Conservation (phyloP, 768 basidiomycete genomes). For the Leccinum aurantiacum region DNA sequence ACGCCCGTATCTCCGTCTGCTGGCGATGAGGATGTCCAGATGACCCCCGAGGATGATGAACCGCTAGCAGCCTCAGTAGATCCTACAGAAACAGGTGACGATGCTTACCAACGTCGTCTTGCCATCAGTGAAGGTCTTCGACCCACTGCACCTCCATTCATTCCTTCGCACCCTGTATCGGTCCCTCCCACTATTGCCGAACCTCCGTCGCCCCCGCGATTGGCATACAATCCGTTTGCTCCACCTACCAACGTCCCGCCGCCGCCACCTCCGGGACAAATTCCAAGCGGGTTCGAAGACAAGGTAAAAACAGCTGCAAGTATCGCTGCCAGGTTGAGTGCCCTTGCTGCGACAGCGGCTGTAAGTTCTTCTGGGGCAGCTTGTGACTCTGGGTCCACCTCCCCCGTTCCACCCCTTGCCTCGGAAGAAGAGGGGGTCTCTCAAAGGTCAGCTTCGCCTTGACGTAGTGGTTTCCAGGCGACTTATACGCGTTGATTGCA, state of each 20-base stretch:
- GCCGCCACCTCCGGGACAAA: constrained; percentile 54
- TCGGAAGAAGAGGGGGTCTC: constrained; percentile 31
- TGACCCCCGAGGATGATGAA: constrained; percentile 7
- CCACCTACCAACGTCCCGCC: constrained; percentile 62
- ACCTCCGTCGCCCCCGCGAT: constrained; percentile 46
- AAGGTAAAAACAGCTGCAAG: constrained; percentile 76
- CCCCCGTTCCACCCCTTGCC: constrained; percentile 31
- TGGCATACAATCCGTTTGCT: constrained; percentile 72
- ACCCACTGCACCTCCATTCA: constrained; percentile 29
- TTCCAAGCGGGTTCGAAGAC: constrained; percentile 54
- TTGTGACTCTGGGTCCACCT: constrained; percentile 23
- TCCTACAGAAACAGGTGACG: constrained; percentile 56
- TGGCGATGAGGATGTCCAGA: constrained; percentile 22
- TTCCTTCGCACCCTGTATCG: constrained; percentile 25
- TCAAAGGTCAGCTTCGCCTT: constrained; percentile 13
- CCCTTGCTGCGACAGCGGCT: constrained; percentile 42
- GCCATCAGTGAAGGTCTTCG: constrained; percentile 50
- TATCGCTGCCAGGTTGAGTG: constrained; percentile 73
- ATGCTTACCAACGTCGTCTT: constrained; percentile 63
- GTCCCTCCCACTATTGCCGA: constrained; percentile 22
- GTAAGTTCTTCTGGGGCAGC: constrained; percentile 25
- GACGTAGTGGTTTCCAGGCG: background rate
- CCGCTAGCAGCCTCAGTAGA: constrained; percentile 1
- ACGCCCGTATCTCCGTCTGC: constrained; percentile 26
- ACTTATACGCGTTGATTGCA: constrained; percentile 13